A percentile compares a stretch with the other conserved stretches of the same genome.
These are phyloP conservation scores for Cladosporium sp. DNA, from an alignment of 2,329 filamentous ascomycete species.

Conservation along the genomic window DNA sequence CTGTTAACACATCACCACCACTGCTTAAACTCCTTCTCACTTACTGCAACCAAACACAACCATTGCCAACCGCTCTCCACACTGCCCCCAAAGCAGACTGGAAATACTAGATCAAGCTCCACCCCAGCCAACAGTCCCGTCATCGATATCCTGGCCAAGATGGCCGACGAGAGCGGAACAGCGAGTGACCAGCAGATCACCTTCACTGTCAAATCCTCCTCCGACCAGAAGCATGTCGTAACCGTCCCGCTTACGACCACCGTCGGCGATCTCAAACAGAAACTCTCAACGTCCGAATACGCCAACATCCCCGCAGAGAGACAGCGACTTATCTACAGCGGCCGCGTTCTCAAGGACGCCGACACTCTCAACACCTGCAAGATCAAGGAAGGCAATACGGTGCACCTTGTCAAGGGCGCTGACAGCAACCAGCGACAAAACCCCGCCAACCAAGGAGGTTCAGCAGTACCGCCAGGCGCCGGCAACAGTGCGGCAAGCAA, in stretches of 20 bases:
- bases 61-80: too few relatives aligned
- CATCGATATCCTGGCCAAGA: slow-evolving; percentile 55
- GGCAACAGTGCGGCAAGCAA: slow-evolving; percentile 51
- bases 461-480: slow-evolving; percentile 33
- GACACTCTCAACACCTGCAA: slow-evolving; percentile 83
- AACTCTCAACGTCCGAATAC: slow-evolving; percentile 73
- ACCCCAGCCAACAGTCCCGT: not conserved
- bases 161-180: slow-evolving; percentile 52
- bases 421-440: slow-evolving; percentile 71
- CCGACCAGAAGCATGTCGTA: slow-evolving; percentile 76
- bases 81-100: not conserved
- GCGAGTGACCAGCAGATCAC: slow-evolving; percentile 66
- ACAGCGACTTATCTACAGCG: slow-evolving; percentile 95
- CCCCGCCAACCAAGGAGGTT: slow-evolving; percentile 46
- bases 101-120: not conserved
- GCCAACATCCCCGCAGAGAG: slow-evolving; percentile 83
- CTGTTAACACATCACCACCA: too few relatives aligned
- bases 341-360: slow-evolving; percentile 90
- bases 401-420: slow-evolving; percentile 95
- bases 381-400: slow-evolving; percentile 91
- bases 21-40: too few relatives aligned
- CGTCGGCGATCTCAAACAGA: slow-evolving; percentile 82
- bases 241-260: slow-evolving; percentile 73
- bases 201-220: slow-evolving; percentile 98
- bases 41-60: too few relatives aligned